phyloP scores from a whole-genome alignment of 2,329 filamentous ascomycete species.

The Neonectria ditissima region DNA sequence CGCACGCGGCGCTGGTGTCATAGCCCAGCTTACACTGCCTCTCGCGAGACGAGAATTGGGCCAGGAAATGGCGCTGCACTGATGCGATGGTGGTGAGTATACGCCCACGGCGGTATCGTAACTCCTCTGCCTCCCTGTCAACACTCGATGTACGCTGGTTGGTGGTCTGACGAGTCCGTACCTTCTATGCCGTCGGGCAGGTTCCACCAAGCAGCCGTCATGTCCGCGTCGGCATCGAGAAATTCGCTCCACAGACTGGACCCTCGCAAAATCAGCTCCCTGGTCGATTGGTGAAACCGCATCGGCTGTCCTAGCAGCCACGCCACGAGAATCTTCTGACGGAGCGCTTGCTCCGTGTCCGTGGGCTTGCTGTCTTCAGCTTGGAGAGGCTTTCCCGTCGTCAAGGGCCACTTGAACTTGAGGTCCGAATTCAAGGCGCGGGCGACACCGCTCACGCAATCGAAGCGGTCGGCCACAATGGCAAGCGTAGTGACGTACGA shows the following conservation, averaged over 20 bases:
- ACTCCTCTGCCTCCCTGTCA: constrained; percentile 63
- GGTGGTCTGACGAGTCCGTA: constrained; percentile 47
- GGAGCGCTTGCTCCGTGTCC: constrained; percentile 72
- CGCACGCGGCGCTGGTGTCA: constrained; percentile 77
- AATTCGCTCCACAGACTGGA: constrained; percentile 68
- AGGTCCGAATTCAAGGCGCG: constrained; percentile 62
- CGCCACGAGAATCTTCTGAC: constrained; percentile 77
- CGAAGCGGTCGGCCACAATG: constrained; percentile 79
- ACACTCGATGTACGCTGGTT: neutral
- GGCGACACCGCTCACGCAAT: constrained; percentile 68
- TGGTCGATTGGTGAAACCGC: constrained; percentile 71
- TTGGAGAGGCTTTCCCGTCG: constrained; percentile 52
- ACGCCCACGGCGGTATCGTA: constrained; percentile 73
- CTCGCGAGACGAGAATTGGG: constrained; percentile 74
- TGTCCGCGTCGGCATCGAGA: constrained; percentile 47
- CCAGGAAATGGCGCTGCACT: constrained; percentile 75
- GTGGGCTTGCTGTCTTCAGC: constrained; percentile 53
- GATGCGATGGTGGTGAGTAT: constrained; percentile 78
- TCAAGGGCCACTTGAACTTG: constrained; percentile 67
- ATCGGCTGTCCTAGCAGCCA: constrained; percentile 72
- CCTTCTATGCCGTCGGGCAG: constrained; percentile 76
- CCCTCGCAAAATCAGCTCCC: constrained; percentile 74
- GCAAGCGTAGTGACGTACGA: constrained; percentile 75
- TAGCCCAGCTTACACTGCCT: constrained; percentile 80
- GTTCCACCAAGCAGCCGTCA: constrained; percentile 75